Conservation (phyloP, 352 stramenopile species). For the Phytophthora cryptogea region DNA sequence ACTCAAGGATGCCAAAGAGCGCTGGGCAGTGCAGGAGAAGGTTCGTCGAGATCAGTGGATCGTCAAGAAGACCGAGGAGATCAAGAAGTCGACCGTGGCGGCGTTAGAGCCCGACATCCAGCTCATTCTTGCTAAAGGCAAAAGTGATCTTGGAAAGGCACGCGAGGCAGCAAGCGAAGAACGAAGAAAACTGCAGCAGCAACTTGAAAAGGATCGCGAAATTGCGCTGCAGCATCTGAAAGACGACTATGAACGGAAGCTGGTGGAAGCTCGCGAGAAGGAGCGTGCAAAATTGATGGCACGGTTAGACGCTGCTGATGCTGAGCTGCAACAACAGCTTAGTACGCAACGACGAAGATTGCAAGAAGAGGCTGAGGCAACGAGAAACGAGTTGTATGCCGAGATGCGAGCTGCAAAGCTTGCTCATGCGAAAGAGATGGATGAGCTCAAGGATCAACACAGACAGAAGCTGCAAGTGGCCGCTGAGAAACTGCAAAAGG, state of each 20-base stretch:
- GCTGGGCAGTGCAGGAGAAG: constrained; percentile 76
- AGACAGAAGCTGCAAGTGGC: constrained; percentile 38
- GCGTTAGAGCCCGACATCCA: constrained; percentile 83
- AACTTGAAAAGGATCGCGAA: constrained; percentile 68
- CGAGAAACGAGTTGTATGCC: constrained; percentile 56
- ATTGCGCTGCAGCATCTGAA: constrained; percentile 53
- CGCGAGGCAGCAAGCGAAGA: constrained; percentile 64
- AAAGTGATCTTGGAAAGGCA: constrained; percentile 66
- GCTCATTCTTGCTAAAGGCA: constrained; percentile 76
- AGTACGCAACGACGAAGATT: constrained; percentile 66
- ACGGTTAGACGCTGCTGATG: constrained; percentile 72
- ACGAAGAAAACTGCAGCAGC: constrained; percentile 50
- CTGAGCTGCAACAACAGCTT: constrained; percentile 81
- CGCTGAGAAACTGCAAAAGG: constrained; percentile 50
- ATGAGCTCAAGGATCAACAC: constrained; percentile 60
- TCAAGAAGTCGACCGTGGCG: constrained; percentile 84
- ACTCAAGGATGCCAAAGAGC: constrained; percentile 76
- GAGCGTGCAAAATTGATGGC: constrained; percentile 73
- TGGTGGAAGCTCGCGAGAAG: constrained; percentile 78
- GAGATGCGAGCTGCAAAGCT: constrained; percentile 58
- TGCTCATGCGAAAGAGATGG: constrained; percentile 60
- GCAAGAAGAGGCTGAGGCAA: constrained; percentile 71
- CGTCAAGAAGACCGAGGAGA: constrained; percentile 83
- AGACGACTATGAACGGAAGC: constrained; percentile 72
- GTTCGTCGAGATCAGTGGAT: constrained; percentile 78